These are phyloP conservation scores for Arctium minus DNA, from an alignment of 129 eudicot species.

Conservation along the genomic window DNA sequence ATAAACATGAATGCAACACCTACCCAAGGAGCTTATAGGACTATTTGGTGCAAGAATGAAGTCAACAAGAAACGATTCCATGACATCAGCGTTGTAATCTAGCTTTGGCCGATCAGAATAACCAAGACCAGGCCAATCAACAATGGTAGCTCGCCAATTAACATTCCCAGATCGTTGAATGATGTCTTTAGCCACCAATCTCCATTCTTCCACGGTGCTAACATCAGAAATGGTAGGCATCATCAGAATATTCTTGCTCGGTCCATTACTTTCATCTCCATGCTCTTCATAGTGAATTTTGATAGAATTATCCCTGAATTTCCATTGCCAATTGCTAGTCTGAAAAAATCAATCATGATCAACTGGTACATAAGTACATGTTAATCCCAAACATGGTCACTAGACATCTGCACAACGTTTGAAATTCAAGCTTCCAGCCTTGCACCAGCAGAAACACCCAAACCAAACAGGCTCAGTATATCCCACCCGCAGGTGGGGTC, in stretches of 20 bases:
- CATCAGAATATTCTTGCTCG: constrained; percentile 68
- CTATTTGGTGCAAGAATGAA: constrained; percentile 54
- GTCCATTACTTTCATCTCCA: constrained; percentile 41
- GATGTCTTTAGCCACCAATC: constrained; percentile 73
- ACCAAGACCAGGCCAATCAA: constrained; percentile 97
- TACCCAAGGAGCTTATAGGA: constrained; percentile 56
- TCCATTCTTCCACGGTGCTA: constrained; percentile 98
- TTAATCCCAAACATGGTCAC: background rate
- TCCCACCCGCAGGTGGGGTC: background rate
- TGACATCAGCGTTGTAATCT: constrained; percentile 77
- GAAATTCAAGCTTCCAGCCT: background rate
- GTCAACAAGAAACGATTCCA: constrained; percentile 91
- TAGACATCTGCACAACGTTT: background rate
- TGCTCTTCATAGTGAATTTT: constrained; percentile 69
- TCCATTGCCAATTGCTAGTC: constrained; percentile 76
- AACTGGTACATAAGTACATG: background rate
- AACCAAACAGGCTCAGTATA: background rate
- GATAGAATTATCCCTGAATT: constrained; percentile 56
- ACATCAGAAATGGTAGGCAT: constrained; percentile 95
- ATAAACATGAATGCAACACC: constrained; percentile 18
- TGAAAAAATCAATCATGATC: constrained; percentile 11
- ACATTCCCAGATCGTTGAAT: constrained; percentile 41
- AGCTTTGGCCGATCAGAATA: constrained; percentile 89
- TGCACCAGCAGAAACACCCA: background rate
- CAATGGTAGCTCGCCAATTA: constrained; percentile 72